These are phyloP conservation scores for Cutaneotrichosporon dermatis DNA, from an alignment of 1,284 basidiomycete genomes.

Conservation along the genomic window DNA sequence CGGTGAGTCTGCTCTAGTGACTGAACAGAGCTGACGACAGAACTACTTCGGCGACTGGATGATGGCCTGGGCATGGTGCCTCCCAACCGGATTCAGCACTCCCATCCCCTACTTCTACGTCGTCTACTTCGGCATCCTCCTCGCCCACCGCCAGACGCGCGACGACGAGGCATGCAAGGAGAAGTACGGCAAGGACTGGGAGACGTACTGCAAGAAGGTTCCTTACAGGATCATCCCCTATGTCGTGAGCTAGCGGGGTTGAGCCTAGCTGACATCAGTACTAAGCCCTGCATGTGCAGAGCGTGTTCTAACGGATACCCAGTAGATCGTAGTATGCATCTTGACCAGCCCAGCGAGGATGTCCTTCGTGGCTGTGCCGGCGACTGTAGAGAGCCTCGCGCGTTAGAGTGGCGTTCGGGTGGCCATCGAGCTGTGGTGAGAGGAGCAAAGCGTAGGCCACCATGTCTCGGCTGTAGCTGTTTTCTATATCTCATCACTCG, in stretches of 20 bases:
- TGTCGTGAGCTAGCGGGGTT: conserved; percentile 42
- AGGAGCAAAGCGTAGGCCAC: no score
- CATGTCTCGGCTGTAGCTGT: no score
- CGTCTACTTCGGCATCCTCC: conserved; percentile 79
- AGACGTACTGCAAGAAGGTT: conserved; percentile 72
- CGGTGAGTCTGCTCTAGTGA: conserved; percentile 40
- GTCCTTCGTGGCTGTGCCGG: no score
- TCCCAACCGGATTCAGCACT: conserved; percentile 85
- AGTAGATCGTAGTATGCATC: no score
- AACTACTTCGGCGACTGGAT: conserved; percentile 68
- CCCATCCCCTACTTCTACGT: conserved; percentile 97
- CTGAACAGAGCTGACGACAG: not conserved
- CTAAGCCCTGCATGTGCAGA: no score
- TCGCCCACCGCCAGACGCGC: conserved; percentile 82
- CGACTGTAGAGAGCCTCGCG: no score
- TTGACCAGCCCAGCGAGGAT: no score
- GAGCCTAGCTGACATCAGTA: no score
- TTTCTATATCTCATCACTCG: no score
- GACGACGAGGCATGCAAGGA: conserved; percentile 89
- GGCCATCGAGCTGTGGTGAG: no score
- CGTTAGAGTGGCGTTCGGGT: no score
- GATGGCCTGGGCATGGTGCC: conserved; percentile 65
- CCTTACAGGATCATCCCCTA: conserved; percentile 84
- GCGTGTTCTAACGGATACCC: no score
- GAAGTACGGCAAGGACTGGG: conserved; percentile 88